Evolutionary conservation across 495 filamentous ascomycete species (phyloP), one percentile per base, ranked within the genome.

Genomic region (Articulospora tetracladia): DNA sequence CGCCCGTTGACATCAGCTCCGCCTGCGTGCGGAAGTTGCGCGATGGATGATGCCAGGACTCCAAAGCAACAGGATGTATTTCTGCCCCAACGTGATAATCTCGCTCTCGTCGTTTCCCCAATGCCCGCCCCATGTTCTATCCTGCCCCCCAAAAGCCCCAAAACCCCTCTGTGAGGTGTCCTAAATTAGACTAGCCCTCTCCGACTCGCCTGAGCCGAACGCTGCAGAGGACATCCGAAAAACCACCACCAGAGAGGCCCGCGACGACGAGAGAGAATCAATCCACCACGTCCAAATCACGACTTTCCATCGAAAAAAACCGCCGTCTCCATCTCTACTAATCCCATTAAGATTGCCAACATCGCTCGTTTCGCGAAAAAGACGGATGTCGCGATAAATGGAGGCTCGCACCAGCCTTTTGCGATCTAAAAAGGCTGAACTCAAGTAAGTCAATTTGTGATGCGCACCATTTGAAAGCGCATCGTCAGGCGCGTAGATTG

Each of bases 331-430:
- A 70, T 75, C 71, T 74, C 68, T 53, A 13, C 24, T 36, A 53
- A 55, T 61, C 54, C 62, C 64, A 65, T 68, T 73, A 63, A 72
- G 67, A 57, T 59, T 68, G 65, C 60, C 66, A 50, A 53, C 60
- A 55, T 75, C 73, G 78, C 75, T 77, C 76, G 80, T 82, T 81
- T 74, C 64, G 69, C 70, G 68, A 68, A 69, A 80, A 44, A n/a
- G 82, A 80, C 81, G 78, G 79, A 82, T 83, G 79, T 81, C 76
- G 77, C 79, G 60, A 70, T 72, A 69, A 74, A 82, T 82, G 79
- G 79, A 73, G 77, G 78, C 81, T 73, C 79, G 76, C 72, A 70
- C 72, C 68, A 77, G 70, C 69, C 78, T 80, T 72, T 76, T 82
- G 73, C 77, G 72, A 73, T 76, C 74, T 60, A 81, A 80, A 71